Conservation (phyloP, 371 early-diverging fungal species). For the Chytridium lagenaria region DNA sequence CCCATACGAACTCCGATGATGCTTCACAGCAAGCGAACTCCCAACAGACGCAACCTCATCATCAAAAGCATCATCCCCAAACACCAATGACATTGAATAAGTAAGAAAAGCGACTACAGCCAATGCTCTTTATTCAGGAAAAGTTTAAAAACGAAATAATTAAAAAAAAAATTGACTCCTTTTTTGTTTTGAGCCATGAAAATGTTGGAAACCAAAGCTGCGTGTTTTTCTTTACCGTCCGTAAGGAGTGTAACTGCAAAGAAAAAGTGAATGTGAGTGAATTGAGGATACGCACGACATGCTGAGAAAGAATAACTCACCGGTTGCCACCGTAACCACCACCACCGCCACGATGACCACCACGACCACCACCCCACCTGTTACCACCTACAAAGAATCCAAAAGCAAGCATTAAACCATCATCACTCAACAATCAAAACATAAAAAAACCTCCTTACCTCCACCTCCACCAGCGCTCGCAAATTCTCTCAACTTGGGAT, state of each 20-base stretch:
- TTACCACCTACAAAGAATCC: conserved; percentile 37
- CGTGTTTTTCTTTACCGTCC: conserved; percentile 31
- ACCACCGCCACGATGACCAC: conserved; percentile 52
- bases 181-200: no score
- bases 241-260: conserved; percentile 33
- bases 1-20: no score
- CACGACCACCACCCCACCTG: conserved; percentile 61
- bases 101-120: no score
- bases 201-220: no score
- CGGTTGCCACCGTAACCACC: conserved; percentile 54
- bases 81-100: no score
- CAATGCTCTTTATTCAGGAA: no score
- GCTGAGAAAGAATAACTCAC: background rate
- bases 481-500: conserved; percentile 84
- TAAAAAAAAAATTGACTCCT: no score
- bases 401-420: background rate
- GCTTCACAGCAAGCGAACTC: no score
- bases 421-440: background rate
- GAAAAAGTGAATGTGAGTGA: background rate
- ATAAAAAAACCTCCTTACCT: conserved; percentile 1
- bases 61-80: no score
- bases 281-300: background rate
- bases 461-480: conserved; percentile 50
- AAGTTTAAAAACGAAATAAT: no score
- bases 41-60: no score